A percentile compares a stretch with the other conserved stretches of the same genome.
Evolutionary conservation across 164 flowering plant genomes (phyloP).

Genomic region (Vitis vinifera): ASM3070453v1 NC_081816.1:20458001-20458500

Average conservation of each 20-base stretch:
- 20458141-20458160: constrained; percentile 77
- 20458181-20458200: constrained; percentile 71
- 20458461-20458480: constrained; percentile 91
- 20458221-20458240: constrained; percentile 86
- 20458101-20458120: constrained; percentile 98
- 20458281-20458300: constrained; percentile 83
- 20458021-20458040: constrained; percentile 82
- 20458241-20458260: constrained; percentile 75
- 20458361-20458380: constrained; percentile 89
- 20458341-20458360: constrained; percentile 97
- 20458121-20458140: constrained; percentile 90
- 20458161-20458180: constrained; percentile 74
- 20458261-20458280: constrained; percentile 74
- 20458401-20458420: constrained; percentile 92
- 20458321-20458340: constrained; percentile 93
- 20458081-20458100: constrained; percentile 95
- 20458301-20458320: constrained; percentile 81
- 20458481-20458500: constrained; percentile 96
- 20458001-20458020: constrained; percentile 88
- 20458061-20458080: constrained; percentile 89
- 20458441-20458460: constrained; percentile 87
- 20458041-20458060: constrained; percentile 84
- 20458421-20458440: constrained; percentile 78
- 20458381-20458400: constrained; percentile 69
- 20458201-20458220: constrained; percentile 96